These are phyloP conservation scores for Neonectria magnoliae DNA, from an alignment of 2,329 filamentous ascomycete species.

Conservation along the genomic window DNA sequence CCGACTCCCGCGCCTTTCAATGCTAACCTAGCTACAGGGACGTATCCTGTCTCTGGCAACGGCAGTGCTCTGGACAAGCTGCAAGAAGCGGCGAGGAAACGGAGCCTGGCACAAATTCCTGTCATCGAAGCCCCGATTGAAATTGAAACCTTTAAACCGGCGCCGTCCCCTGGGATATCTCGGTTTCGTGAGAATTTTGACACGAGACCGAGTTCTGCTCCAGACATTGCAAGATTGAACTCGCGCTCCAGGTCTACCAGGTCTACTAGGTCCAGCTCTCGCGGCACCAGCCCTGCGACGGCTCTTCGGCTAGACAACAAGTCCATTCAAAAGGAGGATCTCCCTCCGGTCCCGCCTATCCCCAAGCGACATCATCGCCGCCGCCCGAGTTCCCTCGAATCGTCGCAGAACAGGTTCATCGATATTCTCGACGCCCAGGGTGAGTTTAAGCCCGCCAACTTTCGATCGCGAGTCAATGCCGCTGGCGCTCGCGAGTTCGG, in stretches of 20 bases:
- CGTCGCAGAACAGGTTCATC: conserved; percentile 45
- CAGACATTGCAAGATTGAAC: conserved; percentile 15
- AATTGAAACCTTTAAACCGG: conserved; percentile 5
- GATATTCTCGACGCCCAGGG: conserved; percentile 69
- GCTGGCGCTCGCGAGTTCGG: conserved; percentile 65
- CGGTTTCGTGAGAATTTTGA: conserved; percentile 28
- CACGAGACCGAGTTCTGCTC: conserved; percentile 35
- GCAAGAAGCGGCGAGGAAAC: conserved; percentile 40
- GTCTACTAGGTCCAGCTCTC: conserved; percentile 32
- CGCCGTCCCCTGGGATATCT: conserved; percentile 32
- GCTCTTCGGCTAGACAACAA: conserved; percentile 25
- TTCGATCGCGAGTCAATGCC: conserved; percentile 59
- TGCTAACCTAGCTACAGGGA: conserved; percentile 30
- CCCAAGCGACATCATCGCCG: conserved; percentile 32
- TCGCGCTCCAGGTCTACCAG: conserved; percentile 33
- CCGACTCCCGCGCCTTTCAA: neutral
- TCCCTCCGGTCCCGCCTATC: conserved; percentile 37
- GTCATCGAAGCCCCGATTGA: conserved; percentile 12
- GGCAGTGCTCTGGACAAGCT: conserved; percentile 40
- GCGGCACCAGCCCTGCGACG: conserved; percentile 33
- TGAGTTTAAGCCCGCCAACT: conserved; percentile 59
- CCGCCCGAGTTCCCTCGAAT: conserved; percentile 34
- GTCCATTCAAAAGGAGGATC: conserved; percentile 23
- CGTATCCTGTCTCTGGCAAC: conserved; percentile 42
- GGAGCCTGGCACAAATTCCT: conserved; percentile 37